A percentile compares a stretch with the other conserved stretches of the same genome.
phyloP scores from a whole-genome alignment of 345 rosid species.

The Sonneratia caseolaris region DNA sequence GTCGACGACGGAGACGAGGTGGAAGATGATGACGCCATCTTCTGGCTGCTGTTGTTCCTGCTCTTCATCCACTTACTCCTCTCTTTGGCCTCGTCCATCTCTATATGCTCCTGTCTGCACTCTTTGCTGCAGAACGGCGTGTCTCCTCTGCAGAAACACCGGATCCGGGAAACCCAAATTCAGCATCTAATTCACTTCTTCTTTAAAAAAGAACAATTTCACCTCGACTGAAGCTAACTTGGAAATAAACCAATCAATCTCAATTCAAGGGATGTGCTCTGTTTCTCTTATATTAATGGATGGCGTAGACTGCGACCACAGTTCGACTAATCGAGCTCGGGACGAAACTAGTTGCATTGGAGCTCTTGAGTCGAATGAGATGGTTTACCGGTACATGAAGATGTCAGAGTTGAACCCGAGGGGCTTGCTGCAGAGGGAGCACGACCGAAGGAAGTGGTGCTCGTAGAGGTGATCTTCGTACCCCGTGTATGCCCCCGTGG shows the following conservation, averaged over 20 bases:
- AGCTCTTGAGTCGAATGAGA: too few species aligned
- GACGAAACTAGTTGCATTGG: too few species aligned
- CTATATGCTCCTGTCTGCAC: slow-evolving; percentile 79
- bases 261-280: too few species aligned
- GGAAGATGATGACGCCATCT: slow-evolving; percentile 19
- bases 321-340: too few species aligned
- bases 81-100: slow-evolving; percentile 40
- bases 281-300: too few species aligned
- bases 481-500: slow-evolving; percentile 19
- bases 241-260: too few species aligned
- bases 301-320: too few species aligned
- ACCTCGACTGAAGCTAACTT: too few species aligned
- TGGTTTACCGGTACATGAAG: slow-evolving; percentile 78
- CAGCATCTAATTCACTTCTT: too few species aligned
- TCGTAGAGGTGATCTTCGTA: slow-evolving; percentile 15
- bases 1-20: slow-evolving; percentile 24
- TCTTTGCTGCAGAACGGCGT: slow-evolving; percentile 68
- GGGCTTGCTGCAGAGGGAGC: slow-evolving; percentile 58
- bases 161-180: too few species aligned
- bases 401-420: slow-evolving; percentile 58
- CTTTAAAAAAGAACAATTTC: too few species aligned
- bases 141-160: slow-evolving; percentile 40
- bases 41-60: slow-evolving; percentile 13
- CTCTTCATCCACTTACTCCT: slow-evolving; percentile 29
- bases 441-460: slow-evolving; percentile 61